Base-by-base conservation (phyloP, 331 rosid species). In the Stylosanthes scabra region DNA sequence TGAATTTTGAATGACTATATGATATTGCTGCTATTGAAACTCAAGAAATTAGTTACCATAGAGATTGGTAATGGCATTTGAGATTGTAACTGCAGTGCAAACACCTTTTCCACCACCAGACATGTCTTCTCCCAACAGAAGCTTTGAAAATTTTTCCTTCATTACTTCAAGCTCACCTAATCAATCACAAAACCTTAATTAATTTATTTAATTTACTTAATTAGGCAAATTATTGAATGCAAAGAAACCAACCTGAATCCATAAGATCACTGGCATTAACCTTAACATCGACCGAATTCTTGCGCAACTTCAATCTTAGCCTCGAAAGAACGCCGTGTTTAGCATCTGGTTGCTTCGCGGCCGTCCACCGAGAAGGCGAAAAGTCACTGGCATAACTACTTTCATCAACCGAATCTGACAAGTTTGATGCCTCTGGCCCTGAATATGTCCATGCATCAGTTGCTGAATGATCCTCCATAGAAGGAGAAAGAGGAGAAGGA, bases 71-170 rank as follows among this genome's bases (percentile, higher is more conserved):
- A 95, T 81, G 71, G 99, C 25, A 73, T 95, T 95, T 51, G 99
- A 95, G 80, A 92, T 92, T 5, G 99, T 95, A 76, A 90, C 88
- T 1, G 99, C 97, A 12, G 99, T 88, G 75, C 86, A 84, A 55
- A 94, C 99, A 10, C 99, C 99, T 80, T 94, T 94, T 25, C 99
- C 99, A 69, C 97, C 78, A 57, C 99, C 99, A 14, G 97, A 94
- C 99, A 94, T 91, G 83, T 94, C 99, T 83, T 94, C 99, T 55
- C 99, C 99, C 2, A 94, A 74, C 71, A 94, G 83, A 76, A 94
- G 99, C 74, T 94, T 94, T 9, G 97, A 87, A 56, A 95, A 92
- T 87, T 87, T 90, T 79, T 92, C 98, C 83, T 88, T 95, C 96
- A 92, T 88, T 83, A 82, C 40, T 76, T 92, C 97, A 54, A 90